These are phyloP conservation scores for Metarhizium guizhouense DNA, from an alignment of 2,329 filamentous ascomycete species.

Conservation along the genomic window DNA sequence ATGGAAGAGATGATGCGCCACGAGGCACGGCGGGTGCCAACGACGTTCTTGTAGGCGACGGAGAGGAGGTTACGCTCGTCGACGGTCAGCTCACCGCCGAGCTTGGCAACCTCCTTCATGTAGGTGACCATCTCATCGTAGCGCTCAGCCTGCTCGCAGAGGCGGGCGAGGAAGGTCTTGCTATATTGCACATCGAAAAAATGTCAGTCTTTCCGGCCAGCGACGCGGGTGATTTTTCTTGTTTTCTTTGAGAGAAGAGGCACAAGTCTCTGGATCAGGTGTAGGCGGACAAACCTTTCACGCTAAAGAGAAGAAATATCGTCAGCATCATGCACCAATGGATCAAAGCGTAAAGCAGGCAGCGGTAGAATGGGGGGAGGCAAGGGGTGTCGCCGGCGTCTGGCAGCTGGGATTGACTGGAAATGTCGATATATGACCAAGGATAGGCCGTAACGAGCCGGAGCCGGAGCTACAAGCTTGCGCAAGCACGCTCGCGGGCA, in stretches of 20 bases:
- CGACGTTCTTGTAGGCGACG: constrained; percentile 99
- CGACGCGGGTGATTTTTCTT: constrained; percentile 5
- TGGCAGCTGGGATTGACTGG: neutral
- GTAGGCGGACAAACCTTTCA: constrained; percentile 51
- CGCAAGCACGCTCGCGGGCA: neutral
- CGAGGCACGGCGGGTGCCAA: constrained; percentile 94
- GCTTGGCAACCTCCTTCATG: constrained; percentile 99
- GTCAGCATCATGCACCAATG: constrained; percentile 22
- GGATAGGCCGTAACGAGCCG: neutral
- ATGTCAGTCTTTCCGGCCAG: constrained; percentile 18
- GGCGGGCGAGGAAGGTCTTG: constrained; percentile 99
- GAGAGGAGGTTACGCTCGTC: constrained; percentile 98
- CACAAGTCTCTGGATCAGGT: constrained; percentile 6
- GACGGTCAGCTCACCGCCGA: constrained; percentile 72
- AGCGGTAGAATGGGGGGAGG: constrained; percentile 4
- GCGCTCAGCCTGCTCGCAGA: constrained; percentile 99
- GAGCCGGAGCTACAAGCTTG: neutral
- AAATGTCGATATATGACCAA: neutral
- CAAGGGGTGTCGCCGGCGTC: neutral
- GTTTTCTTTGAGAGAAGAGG: constrained; percentile 4
- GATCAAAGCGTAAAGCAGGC: constrained; percentile 3
- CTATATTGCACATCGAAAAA: constrained; percentile 35
- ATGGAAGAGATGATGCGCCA: constrained; percentile 99
- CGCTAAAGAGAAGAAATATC: constrained; percentile 40
- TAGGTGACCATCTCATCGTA: constrained; percentile 99